Evolutionary conservation across 1,284 basidiomycete species (phyloP).

Genomic region (Trichosporon ovoides): DNA sequence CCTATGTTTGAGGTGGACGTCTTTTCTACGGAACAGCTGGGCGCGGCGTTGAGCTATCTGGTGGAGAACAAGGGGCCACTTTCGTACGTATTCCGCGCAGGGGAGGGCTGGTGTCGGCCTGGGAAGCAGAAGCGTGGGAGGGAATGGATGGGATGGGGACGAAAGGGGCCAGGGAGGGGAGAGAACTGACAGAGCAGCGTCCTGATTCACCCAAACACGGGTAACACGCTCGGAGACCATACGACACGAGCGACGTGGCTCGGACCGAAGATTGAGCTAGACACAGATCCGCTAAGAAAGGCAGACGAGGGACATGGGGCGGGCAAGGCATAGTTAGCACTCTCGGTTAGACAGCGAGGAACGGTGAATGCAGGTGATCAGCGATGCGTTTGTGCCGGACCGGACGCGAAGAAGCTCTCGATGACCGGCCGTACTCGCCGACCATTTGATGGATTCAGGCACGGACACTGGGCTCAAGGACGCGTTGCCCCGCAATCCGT

Average conservation of each 20-base stretch:
- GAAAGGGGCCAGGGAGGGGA: no score
- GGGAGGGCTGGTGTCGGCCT: not conserved
- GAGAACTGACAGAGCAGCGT: no score
- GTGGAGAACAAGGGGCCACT: slow-evolving; percentile 60
- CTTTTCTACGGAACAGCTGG: slow-evolving; percentile 61
- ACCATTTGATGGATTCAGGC: no score
- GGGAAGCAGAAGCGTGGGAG: no score
- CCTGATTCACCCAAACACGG: slow-evolving; percentile 66
- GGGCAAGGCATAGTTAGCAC: no score
- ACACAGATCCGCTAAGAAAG: slow-evolving; percentile 42
- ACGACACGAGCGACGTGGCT: slow-evolving; percentile 65
- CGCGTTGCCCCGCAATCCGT: no score
- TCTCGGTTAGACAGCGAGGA: not conserved
- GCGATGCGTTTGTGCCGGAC: no score
- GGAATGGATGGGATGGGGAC: no score
- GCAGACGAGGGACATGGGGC: not conserved
- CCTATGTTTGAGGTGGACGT: slow-evolving; percentile 67
- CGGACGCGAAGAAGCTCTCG: no score
- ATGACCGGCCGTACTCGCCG: no score
- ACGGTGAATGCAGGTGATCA: not conserved
- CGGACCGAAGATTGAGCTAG: slow-evolving; percentile 58
- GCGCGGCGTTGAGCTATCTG: slow-evolving; percentile 61
- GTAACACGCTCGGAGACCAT: slow-evolving; percentile 58
- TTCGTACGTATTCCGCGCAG: no score
- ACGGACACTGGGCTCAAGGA: no score